These are phyloP conservation scores for Lactifluus volemus DNA, from an alignment of 768 basidiomycete species.

Conservation along the genomic window DNA sequence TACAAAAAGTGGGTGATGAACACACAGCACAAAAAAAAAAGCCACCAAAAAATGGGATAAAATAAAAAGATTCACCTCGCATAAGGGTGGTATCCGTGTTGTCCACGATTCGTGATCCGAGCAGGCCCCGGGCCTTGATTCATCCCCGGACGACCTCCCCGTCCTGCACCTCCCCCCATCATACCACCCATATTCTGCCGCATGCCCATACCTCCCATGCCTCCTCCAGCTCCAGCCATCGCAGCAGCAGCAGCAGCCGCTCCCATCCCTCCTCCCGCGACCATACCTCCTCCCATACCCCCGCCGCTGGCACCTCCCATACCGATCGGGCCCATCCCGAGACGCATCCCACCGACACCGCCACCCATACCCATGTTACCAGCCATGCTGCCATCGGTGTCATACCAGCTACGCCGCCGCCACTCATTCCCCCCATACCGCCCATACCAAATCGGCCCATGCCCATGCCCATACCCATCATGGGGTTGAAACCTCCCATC, in stretches of 20 bases:
- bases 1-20: background rate
- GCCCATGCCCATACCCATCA: slow-evolving; percentile 29
- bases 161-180: slow-evolving; percentile 37
- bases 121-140: slow-evolving; percentile 39
- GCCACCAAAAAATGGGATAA: background rate
- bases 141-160: slow-evolving; percentile 54
- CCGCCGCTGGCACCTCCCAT: slow-evolving; percentile 1
- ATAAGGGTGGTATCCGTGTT: slow-evolving; percentile 80
- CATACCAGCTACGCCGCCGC: slow-evolving; percentile 52
- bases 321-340: slow-evolving; percentile 23
- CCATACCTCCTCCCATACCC: slow-evolving; percentile 15
- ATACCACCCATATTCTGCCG: slow-evolving; percentile 21
- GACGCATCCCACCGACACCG: slow-evolving; percentile 25
- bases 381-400: slow-evolving; percentile 20
- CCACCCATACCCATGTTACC: slow-evolving; percentile 31
- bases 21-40: background rate
- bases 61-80: slow-evolving; percentile 39
- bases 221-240: slow-evolving; percentile 19
- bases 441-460: slow-evolving; percentile 27
- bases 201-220: slow-evolving; percentile 31
- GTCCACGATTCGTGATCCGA: slow-evolving; percentile 56
- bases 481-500: slow-evolving; percentile 19
- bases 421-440: slow-evolving; percentile 30
- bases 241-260: slow-evolving; percentile 25
- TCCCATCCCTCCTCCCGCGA: slow-evolving; percentile 28